Percentiles rank a stretch among this genome's conserved stretches.
These are phyloP conservation scores for Amylocystis lapponica DNA, from an alignment of 768 basidiomycete genomes.

Conservation along the genomic window DNA sequence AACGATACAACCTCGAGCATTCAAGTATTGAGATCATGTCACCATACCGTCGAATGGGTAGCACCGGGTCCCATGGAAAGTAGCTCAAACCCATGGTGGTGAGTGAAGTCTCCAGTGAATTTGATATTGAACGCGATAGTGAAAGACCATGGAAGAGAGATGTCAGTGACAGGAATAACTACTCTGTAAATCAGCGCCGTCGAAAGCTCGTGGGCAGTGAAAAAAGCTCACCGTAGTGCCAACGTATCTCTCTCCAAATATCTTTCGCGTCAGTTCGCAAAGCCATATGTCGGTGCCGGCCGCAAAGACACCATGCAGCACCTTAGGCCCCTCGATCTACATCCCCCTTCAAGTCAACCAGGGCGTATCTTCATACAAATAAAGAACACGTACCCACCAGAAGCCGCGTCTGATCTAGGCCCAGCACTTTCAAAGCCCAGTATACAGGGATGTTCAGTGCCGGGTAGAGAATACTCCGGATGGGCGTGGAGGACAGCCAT, in stretches of 20 bases:
- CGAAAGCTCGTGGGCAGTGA: constrained; percentile 11
- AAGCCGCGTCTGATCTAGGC: constrained; percentile 48
- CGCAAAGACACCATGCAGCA: constrained; percentile 72
- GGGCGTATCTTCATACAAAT: neutral
- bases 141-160: constrained; percentile 86
- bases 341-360: constrained; percentile 2
- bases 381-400: constrained; percentile 49
- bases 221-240: constrained; percentile 64
- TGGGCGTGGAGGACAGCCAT: constrained; percentile 68
- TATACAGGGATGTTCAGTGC: constrained; percentile 76
- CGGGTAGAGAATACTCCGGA: constrained; percentile 81
- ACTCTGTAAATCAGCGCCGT: constrained; percentile 1
- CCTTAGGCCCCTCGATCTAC: constrained; percentile 69
- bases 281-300: constrained; percentile 77
- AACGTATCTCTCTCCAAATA: constrained; percentile 54
- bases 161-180: constrained; percentile 78
- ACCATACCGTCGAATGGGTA: constrained; percentile 15
- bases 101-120: constrained; percentile 86
- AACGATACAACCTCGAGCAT: too few relatives aligned
- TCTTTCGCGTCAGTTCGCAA: constrained; percentile 49
- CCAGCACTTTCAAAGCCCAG: constrained; percentile 52
- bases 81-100: constrained; percentile 69
- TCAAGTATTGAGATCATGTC: too few relatives aligned
- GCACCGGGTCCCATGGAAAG: constrained; percentile 61
- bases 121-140: constrained; percentile 84